Percentiles rank a stretch among this genome's conserved stretches.
These are phyloP conservation scores for Eucalyptus camaldulensis DNA, from an alignment of 345 rosid genomes.

Conservation along the genomic window DNA sequence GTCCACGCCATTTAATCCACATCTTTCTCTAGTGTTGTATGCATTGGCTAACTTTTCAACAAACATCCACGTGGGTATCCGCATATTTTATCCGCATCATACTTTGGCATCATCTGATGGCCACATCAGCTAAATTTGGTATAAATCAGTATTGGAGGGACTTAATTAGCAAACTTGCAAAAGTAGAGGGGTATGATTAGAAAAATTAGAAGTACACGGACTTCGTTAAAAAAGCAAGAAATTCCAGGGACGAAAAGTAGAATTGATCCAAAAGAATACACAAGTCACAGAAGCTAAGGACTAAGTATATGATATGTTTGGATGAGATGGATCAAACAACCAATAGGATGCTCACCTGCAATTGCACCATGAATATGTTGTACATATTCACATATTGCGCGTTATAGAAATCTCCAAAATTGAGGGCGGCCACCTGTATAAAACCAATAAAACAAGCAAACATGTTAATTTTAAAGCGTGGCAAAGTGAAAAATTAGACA, in stretches of 20 bases:
- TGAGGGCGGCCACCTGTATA: slow-evolving; percentile 83
- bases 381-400: slow-evolving; percentile 76
- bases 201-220: background rate
- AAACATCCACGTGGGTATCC: background rate
- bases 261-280: background rate
- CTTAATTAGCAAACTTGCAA: background rate
- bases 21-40: background rate
- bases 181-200: background rate
- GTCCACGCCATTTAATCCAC: background rate
- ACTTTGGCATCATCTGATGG: background rate
- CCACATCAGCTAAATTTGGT: background rate
- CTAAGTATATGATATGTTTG: background rate
- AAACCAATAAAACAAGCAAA: background rate
- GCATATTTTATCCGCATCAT: background rate
- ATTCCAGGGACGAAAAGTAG: background rate
- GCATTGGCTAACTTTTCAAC: background rate
- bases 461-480: background rate
- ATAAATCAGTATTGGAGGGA: background rate
- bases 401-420: slow-evolving; percentile 81
- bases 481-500: background rate
- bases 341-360: slow-evolving; percentile 40
- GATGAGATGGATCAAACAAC: background rate
- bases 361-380: slow-evolving; percentile 65
- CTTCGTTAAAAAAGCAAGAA: background rate
- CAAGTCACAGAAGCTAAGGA: background rate